Evolutionary conservation across 179 eudicot genomes (phyloP).

Genomic region (Spergularia azorica): DNA sequence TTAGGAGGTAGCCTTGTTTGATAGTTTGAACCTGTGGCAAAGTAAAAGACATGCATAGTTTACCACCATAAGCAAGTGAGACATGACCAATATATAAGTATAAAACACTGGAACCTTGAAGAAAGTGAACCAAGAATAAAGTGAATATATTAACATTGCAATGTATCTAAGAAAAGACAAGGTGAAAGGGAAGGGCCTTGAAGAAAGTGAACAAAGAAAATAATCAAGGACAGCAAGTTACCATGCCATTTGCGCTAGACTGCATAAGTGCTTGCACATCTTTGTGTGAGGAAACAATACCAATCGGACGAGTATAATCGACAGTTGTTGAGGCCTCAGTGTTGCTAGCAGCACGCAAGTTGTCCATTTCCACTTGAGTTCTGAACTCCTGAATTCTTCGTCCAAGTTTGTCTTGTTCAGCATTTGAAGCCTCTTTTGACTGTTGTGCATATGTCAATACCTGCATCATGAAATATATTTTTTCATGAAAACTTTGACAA

Average conservation of each 20-base stretch:
- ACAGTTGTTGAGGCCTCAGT: constrained; percentile 53
- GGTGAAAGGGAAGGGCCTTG: neutral
- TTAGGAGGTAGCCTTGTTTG: constrained; percentile 73
- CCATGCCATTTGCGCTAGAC: constrained; percentile 80
- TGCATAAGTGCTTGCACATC: constrained; percentile 72
- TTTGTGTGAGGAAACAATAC: constrained; percentile 55
- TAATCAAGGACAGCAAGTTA: constrained; percentile 29
- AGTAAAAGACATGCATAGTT: constrained; percentile 13
- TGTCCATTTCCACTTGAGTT: constrained; percentile 74
- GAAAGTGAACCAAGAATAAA: too few relatives aligned
- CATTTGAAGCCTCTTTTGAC: constrained; percentile 75
- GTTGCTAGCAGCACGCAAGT: constrained; percentile 57
- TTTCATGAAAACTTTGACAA: too few relatives aligned
- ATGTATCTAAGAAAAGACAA: neutral
- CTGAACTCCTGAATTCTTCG: constrained; percentile 92
- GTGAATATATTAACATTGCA: neutral
- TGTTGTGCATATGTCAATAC: constrained; percentile 95
- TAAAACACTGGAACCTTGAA: neutral
- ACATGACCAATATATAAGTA: neutral
- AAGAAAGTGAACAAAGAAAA: constrained; percentile 3
- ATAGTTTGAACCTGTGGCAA: constrained; percentile 56
- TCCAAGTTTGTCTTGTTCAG: constrained; percentile 89
- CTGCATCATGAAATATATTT: constrained; percentile 38
- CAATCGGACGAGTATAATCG: constrained; percentile 56
- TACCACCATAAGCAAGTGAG: constrained; percentile 12